Conservation (phyloP, 345 rosid species). For the Gynandropsis gynandra region DNA sequence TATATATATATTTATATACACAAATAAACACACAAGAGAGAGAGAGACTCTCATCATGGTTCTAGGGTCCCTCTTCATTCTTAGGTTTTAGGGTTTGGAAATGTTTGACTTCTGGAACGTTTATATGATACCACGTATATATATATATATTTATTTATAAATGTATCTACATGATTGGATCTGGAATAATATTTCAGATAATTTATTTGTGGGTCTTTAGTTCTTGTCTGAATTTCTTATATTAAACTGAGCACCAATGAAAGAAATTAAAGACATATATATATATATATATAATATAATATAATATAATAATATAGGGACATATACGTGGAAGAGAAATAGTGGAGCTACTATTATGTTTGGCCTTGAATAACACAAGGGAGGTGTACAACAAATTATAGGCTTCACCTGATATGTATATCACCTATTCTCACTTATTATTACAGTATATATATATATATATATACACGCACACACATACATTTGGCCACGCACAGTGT, state of each 20-base stretch:
- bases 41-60: conserved; percentile 24
- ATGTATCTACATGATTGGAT: too few species aligned
- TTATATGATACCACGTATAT: too few species aligned
- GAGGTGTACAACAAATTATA: conserved; percentile 32
- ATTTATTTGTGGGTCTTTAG: too few species aligned
- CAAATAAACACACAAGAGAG: neutral
- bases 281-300: too few species aligned
- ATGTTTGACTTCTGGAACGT: conserved; percentile 17
- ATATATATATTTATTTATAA: too few species aligned
- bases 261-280: too few species aligned
- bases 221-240: too few species aligned
- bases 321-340: conserved; percentile 24
- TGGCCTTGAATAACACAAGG: conserved; percentile 21
- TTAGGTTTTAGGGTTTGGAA: conserved; percentile 19
- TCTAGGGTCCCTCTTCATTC: conserved; percentile 18
- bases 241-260: too few species aligned
- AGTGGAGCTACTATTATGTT: conserved; percentile 18
- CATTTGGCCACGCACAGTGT: too few species aligned
- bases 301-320: conserved; percentile 11
- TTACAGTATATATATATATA: conserved; percentile 11
- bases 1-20: conserved; percentile 2
- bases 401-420: conserved; percentile 33
- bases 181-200: too few species aligned
- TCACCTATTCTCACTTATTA: conserved; percentile 18
- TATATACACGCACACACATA: conserved; percentile 14